These are phyloP conservation scores for Penicillium riverlandense DNA, from an alignment of 495 filamentous ascomycete species.

Conservation along the genomic window DNA sequence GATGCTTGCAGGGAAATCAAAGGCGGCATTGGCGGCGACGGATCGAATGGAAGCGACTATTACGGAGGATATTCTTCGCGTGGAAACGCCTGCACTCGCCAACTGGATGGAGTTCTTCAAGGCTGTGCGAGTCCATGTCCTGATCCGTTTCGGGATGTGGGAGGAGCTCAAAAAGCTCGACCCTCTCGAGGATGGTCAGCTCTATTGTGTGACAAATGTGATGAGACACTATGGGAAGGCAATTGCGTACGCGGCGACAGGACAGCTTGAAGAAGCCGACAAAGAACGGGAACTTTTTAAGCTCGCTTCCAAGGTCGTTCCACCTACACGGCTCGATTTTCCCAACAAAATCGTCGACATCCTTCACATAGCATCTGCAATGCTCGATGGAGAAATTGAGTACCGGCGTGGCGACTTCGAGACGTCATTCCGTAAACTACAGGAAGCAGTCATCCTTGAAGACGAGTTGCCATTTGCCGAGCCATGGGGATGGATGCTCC, in stretches of 20 bases:
- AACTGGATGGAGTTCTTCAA: slow-evolving; percentile 60
- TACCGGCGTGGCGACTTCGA: slow-evolving; percentile 49
- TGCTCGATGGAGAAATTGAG: slow-evolving; percentile 59
- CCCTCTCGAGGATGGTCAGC: slow-evolving; percentile 38
- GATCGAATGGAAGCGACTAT: slow-evolving; percentile 43
- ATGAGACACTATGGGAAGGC: slow-evolving; percentile 52
- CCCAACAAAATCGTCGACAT: slow-evolving; percentile 49
- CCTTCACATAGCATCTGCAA: slow-evolving; percentile 44
- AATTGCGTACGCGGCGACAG: slow-evolving; percentile 47
- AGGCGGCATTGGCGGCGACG: slow-evolving; percentile 45
- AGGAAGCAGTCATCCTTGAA: slow-evolving; percentile 38
- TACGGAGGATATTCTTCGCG: slow-evolving; percentile 47
- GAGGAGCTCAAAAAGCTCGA: slow-evolving; percentile 42
- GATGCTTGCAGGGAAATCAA: slow-evolving; percentile 54
- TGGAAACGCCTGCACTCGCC: slow-evolving; percentile 56
- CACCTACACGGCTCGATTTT: slow-evolving; percentile 25
- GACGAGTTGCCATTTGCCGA: slow-evolving; percentile 52
- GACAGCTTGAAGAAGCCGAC: slow-evolving; percentile 33
- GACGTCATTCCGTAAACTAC: slow-evolving; percentile 42
- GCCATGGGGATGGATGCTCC: slow-evolving; percentile 64
- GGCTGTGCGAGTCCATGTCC: slow-evolving; percentile 49
- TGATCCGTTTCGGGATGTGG: slow-evolving; percentile 61
- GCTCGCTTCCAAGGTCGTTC: slow-evolving; percentile 14
- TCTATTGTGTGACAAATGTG: slow-evolving; percentile 52
- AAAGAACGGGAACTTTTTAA: slow-evolving; percentile 34